Evolutionary conservation across 2,329 filamentous ascomycete species (phyloP).

Genomic region (Alternaria burnsii): DNA sequence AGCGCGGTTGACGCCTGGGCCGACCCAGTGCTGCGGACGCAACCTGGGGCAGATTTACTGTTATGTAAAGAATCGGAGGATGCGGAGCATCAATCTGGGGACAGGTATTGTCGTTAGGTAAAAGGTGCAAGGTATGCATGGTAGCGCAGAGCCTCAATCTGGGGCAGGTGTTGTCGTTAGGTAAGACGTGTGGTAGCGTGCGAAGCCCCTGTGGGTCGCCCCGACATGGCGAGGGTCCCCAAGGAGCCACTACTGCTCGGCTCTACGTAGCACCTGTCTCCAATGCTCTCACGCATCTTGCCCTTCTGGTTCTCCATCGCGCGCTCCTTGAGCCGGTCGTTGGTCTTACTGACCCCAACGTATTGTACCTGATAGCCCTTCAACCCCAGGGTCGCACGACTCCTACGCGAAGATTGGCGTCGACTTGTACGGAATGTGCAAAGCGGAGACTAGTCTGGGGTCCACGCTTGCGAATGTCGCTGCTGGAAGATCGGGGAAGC

Average conservation of each 20-base stretch:
- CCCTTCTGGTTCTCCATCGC: conserved; percentile 62
- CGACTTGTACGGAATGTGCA: neutral
- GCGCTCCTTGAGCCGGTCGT: conserved; percentile 56
- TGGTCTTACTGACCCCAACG: conserved; percentile 59
- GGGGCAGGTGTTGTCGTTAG: conserved; percentile 10
- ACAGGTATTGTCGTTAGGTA: conserved; percentile 10
- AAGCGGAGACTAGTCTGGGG: neutral
- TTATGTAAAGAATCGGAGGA: conserved; percentile 8
- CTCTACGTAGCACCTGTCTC: conserved; percentile 51
- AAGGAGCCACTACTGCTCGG: conserved; percentile 4
- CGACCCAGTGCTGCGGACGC: conserved; percentile 13
- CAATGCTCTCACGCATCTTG: conserved; percentile 63
- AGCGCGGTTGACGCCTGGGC: conserved; percentile 2
- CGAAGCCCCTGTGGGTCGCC: neutral
- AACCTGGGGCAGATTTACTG: conserved; percentile 16
- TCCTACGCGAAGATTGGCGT: neutral
- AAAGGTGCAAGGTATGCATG: conserved; percentile 1
- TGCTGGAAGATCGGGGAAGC: neutral
- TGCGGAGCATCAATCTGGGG: conserved; percentile 11
- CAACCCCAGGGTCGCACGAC: neutral
- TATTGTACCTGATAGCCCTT: conserved; percentile 44
- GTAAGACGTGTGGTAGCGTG: conserved; percentile 12
- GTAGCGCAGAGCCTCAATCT: conserved; percentile 11
- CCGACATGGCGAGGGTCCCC: neutral
- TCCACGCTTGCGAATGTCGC: neutral